Evolutionary conservation across 2,329 filamentous ascomycete genomes (phyloP).

Genomic region (Beauveria bassiana): DNA sequence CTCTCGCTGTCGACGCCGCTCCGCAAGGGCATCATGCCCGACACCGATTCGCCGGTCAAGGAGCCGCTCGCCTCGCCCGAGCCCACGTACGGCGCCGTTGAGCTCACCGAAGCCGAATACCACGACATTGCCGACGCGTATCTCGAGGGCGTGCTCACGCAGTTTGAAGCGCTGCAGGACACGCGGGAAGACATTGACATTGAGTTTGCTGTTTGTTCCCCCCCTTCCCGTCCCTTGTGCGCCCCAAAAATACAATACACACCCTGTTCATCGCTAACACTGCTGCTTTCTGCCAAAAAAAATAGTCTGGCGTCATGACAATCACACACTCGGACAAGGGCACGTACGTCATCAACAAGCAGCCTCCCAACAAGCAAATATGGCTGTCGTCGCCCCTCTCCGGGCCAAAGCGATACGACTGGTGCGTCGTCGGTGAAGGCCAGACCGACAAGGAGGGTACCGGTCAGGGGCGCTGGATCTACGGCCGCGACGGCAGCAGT

Average conservation of each 20-base stretch:
- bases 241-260: neutral
- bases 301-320: conserved; percentile 76
- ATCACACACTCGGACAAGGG: conserved; percentile 62
- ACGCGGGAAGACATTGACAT: conserved; percentile 69
- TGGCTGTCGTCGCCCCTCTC: conserved; percentile 90
- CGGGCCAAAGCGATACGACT: conserved; percentile 92
- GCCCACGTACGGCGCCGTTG: conserved; percentile 41
- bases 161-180: conserved; percentile 70
- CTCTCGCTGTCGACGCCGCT: conserved; percentile 24
- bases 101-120: conserved; percentile 64
- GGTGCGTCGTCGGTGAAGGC: conserved; percentile 64
- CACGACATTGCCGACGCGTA: conserved; percentile 71
- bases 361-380: conserved; percentile 94
- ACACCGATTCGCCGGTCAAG: conserved; percentile 46
- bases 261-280: conserved; percentile 12
- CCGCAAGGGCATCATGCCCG: conserved; percentile 49
- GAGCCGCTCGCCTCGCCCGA: conserved; percentile 31
- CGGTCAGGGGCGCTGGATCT: conserved; percentile 73
- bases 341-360: conserved; percentile 95
- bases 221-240: neutral
- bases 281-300: neutral
- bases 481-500: conserved; percentile 72
- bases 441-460: conserved; percentile 71
- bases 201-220: conserved; percentile 68
- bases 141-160: conserved; percentile 48